phyloP scores from a whole-genome alignment of 2,329 filamentous ascomycete genomes.

The Myriosclerotinia curreyana region DNA sequence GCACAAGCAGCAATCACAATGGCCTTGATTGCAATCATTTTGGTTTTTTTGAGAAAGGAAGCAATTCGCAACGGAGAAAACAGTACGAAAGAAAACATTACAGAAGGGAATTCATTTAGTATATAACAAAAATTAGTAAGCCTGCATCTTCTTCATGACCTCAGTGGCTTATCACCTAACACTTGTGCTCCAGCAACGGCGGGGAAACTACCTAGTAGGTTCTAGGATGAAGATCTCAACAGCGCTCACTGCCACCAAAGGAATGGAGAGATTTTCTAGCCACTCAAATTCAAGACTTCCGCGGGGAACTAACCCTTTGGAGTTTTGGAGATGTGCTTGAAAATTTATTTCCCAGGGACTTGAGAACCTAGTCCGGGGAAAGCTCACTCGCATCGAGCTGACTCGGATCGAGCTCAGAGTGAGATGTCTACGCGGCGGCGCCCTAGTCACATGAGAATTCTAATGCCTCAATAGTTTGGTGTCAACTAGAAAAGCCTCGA shows the following conservation, averaged over 20 bases:
- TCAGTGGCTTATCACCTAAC: not conserved
- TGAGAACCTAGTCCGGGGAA: not conserved
- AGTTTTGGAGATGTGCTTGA: not conserved
- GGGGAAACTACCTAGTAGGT: no score
- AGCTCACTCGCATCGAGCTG: not conserved
- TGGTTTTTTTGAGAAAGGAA: constrained; percentile 3
- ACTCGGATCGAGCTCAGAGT: not conserved
- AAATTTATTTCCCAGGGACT: not conserved
- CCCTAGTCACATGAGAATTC: not conserved
- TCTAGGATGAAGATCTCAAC: not conserved
- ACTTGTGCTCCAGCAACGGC: constrained; percentile 3
- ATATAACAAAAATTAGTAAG: not conserved
- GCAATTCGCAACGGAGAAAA: not conserved
- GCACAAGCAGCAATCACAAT: constrained; percentile 6
- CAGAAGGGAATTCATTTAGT: not conserved
- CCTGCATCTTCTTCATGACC: not conserved
- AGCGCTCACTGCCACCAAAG: not conserved
- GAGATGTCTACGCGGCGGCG: not conserved
- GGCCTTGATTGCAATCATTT: constrained; percentile 16
- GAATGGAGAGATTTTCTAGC: not conserved
- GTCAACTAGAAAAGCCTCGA: no score
- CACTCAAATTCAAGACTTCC: constrained; percentile 8
- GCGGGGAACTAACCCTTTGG: constrained; percentile 4
- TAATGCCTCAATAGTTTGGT: not conserved
- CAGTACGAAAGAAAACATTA: not conserved